Base-by-base conservation (phyloP, 805 yeast genomes). In the Trichomonascus vanleenenianus region DNA sequence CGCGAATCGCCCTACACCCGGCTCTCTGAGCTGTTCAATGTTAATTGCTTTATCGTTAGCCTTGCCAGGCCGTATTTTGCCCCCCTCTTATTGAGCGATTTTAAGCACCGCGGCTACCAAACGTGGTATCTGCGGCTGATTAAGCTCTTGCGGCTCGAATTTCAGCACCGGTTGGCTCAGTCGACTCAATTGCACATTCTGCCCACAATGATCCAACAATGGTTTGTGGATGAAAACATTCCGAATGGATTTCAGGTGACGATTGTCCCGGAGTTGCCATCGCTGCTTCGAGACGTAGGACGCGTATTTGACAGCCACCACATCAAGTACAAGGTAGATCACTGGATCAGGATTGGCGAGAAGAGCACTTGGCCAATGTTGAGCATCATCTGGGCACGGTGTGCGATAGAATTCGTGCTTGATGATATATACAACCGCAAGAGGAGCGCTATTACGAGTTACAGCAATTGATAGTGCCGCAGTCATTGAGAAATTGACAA, bases 61-160 rank as follows among this genome's bases (percentile, higher is more conserved):
- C 71, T 91, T 52, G 96, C 97, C 7, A 74, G 97, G 50, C 97
- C 97, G 0, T 93, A 91, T 57, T 68, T 91, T 55, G 96, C 96
- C 0, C 97, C 97, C 0, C 68, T 91, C 46, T 75, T 93, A 37
- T 79, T 85, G 32, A 83, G 85, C 52, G 96, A 87, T 58, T 72
- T 86, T 57, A 83, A 82, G 57, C 93, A 87, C 59, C 67, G 70
- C 59, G 71, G 63, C n/a, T 58, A 56, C 45, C 62, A 57, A 39
- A 52, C 64, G 39, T 51, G 71, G 67, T 57, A 65, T 25, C 58
- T 63, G 11, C 67, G 68, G 58, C 49, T 70, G 51, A 74, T 79
- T 48, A 78, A 78, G 48, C 69, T 87, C 12, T 51, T 77, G 2
- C 82, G 85, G 2, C 67, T 88, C 69, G 97, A 91, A 59, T 65